A percentile compares a stretch with the other conserved stretches of the same genome.
phyloP scores from a whole-genome alignment of 2,329 filamentous ascomycete species.

The Tolypocladium inflatum region DNA sequence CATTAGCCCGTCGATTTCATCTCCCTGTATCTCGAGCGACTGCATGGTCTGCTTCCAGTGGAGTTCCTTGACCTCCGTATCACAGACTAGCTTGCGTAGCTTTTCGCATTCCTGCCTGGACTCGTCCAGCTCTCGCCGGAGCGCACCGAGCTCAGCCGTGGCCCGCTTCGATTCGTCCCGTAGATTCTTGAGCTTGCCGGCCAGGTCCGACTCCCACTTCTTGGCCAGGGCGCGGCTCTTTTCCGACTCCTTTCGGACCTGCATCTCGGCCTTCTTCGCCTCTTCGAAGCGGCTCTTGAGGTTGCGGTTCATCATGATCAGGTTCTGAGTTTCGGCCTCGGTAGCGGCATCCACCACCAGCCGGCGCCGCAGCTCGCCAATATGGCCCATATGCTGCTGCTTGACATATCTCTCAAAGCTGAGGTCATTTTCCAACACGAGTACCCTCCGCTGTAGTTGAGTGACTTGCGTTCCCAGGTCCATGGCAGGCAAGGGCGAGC shows the following conservation, averaged over 20 bases:
- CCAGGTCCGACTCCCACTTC: conserved; percentile 68
- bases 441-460: conserved; percentile 62
- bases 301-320: conserved; percentile 67
- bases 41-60: conserved; percentile 54
- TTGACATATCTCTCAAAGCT: conserved; percentile 80
- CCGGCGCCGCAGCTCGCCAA: conserved; percentile 65
- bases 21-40: conserved; percentile 49
- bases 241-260: conserved; percentile 62
- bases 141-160: conserved; percentile 43
- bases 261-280: conserved; percentile 59
- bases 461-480: conserved; percentile 31
- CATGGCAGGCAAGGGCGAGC: conserved; percentile 18
- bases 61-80: conserved; percentile 59
- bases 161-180: conserved; percentile 62
- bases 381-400: conserved; percentile 72
- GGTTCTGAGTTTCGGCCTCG: conserved; percentile 73
- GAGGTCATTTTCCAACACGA: conserved; percentile 68
- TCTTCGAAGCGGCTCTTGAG: conserved; percentile 65
- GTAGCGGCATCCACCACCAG: conserved; percentile 68
- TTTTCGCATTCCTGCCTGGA: conserved; percentile 53
- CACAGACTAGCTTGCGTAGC: conserved; percentile 55
- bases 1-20: conserved; percentile 51
- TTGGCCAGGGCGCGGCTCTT: conserved; percentile 63
- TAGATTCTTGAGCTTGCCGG: conserved; percentile 53
- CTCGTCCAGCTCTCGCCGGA: conserved; percentile 49